phyloP scores from a whole-genome alignment of 257 asterid genomes.

The Apocynum venetum region DNA sequence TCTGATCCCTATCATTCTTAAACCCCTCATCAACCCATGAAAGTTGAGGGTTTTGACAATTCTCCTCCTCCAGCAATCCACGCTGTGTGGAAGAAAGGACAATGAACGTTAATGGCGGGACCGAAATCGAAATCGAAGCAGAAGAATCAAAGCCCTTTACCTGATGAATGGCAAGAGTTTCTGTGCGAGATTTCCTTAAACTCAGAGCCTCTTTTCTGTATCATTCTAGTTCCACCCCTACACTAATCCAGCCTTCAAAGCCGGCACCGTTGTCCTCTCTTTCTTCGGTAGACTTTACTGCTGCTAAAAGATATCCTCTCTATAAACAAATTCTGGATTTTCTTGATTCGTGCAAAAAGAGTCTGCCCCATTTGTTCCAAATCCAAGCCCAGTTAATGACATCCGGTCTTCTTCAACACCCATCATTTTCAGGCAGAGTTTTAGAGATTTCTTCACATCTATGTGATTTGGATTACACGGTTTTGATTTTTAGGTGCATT shows the following conservation, averaged over 20 bases:
- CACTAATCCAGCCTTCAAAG: slow-evolving; percentile 14
- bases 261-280: slow-evolving; percentile 3
- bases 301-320: slow-evolving; percentile 1
- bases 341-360: slow-evolving; percentile 37
- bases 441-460: slow-evolving; percentile 40
- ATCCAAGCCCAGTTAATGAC: slow-evolving; percentile 57
- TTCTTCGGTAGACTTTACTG: slow-evolving; percentile 1
- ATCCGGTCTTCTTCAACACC: slow-evolving; percentile 51
- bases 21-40: neutral
- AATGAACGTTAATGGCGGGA: slow-evolving; percentile 19
- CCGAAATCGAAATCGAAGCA: neutral
- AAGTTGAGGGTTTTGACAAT: neutral
- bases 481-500: slow-evolving; percentile 43
- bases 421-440: slow-evolving; percentile 60
- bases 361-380: slow-evolving; percentile 38
- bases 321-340: slow-evolving; percentile 33
- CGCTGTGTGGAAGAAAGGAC: neutral
- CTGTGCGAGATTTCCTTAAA: slow-evolving; percentile 11
- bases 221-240: neutral
- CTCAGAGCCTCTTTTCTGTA: slow-evolving; percentile 9
- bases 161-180: slow-evolving; percentile 31
- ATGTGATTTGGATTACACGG: slow-evolving; percentile 32
- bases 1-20: neutral
- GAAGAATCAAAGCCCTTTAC: slow-evolving; percentile 10
- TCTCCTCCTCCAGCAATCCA: neutral